Evolutionary conservation across 2,329 filamentous ascomycete species (phyloP).

Genomic region (Aspergillus spinulosporus): DNA sequence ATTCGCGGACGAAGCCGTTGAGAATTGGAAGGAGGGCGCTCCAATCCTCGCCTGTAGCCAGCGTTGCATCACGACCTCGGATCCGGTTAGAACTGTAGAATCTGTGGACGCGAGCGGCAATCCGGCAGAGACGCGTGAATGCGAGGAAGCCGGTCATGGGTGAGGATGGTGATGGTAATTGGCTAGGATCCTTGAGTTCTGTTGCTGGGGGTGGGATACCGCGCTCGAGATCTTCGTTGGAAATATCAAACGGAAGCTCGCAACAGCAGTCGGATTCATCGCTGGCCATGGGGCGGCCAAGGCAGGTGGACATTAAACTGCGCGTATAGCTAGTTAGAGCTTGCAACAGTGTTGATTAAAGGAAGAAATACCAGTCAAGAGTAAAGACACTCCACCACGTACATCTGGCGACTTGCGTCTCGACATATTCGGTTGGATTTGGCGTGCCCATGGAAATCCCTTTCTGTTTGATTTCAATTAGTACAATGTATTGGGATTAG

Average conservation of each 20-base stretch:
- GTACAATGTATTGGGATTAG: not conserved
- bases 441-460: not conserved
- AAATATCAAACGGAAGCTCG: not conserved
- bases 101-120: constrained; percentile 1
- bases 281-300: constrained; percentile 5
- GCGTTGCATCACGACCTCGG: not conserved
- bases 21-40: not conserved
- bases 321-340: not conserved
- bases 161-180: not conserved
- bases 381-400: constrained; percentile 3
- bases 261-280: constrained; percentile 3
- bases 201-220: not conserved
- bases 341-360: not conserved
- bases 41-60: not conserved
- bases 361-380: constrained; percentile 5
- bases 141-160: constrained; percentile 4
- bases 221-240: not conserved
- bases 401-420: not conserved
- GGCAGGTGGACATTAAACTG: constrained; percentile 3
- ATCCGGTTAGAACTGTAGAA: not conserved
- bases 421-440: not conserved
- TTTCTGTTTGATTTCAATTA: not conserved
- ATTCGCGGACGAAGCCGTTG: not conserved
- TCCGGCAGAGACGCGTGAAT: constrained; percentile 2
- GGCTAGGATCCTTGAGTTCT: not conserved